A percentile compares a stretch with the other conserved stretches of the same genome.
These are phyloP conservation scores for Paecilomyces dactylethromorphus DNA, from an alignment of 2,329 filamentous ascomycete genomes.

Conservation along the genomic window DNA sequence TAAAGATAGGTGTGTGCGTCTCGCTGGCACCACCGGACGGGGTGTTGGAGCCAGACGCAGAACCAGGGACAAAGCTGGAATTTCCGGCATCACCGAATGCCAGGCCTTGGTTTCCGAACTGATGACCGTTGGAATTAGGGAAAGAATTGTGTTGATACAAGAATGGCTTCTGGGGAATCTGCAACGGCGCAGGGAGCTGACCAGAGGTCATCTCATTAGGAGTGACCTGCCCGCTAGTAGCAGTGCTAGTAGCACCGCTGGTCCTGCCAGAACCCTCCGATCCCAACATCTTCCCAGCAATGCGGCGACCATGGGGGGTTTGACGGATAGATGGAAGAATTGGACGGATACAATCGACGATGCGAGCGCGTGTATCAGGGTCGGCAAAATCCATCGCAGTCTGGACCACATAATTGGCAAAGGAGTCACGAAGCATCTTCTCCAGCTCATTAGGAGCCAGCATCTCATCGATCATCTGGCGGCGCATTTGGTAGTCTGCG, in stretches of 20 bases:
- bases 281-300: conserved; percentile 75
- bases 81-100: background rate
- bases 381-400: conserved; percentile 86
- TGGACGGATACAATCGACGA: conserved; percentile 80
- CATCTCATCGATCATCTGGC: conserved; percentile 80
- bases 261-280: conserved; percentile 40
- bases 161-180: conserved; percentile 21
- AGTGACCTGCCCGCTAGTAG: conserved; percentile 31
- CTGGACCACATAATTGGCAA: conserved; percentile 97
- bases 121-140: conserved; percentile 13
- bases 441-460: conserved; percentile 70
- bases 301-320: conserved; percentile 90
- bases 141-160: conserved; percentile 23
- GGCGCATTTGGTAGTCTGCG: conserved; percentile 65
- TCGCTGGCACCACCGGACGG: conserved; percentile 22
- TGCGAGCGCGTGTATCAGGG: conserved; percentile 60
- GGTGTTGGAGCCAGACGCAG: conserved; percentile 17
- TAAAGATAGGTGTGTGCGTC: conserved; percentile 21
- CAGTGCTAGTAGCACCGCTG: conserved; percentile 32
- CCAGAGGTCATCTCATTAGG: conserved; percentile 32
- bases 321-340: conserved; percentile 78
- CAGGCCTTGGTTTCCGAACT: conserved; percentile 17
- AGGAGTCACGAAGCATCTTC: conserved; percentile 81
- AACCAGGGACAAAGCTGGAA: conserved; percentile 13
- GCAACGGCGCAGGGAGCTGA: conserved; percentile 26